Evolutionary conservation across 352 stramenopile species (phyloP), one percentile per base, ranked within the genome.

Genomic region (Blastocystis sp.): DNA sequence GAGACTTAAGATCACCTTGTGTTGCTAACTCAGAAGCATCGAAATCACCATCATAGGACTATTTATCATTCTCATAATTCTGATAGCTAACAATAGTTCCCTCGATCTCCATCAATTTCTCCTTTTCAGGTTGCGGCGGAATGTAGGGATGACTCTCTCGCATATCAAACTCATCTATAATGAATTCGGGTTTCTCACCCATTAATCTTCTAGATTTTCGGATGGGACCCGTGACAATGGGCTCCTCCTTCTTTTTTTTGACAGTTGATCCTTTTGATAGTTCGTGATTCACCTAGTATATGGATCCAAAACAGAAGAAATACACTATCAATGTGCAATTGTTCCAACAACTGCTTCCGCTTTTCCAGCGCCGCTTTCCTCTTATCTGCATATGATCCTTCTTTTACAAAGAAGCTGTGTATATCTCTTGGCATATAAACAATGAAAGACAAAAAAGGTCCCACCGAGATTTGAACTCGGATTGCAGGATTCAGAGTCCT

Each of bases 401-500:
- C 14, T 43, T 83, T 83, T 11, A 21, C n/a, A 27, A 83, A 83
- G 49, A 66, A 83, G 49, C 58, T 54, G 11, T 83, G 57, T 5
- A 83, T 83, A 67, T 67, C 71, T 49, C 65, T 83, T 4, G 43
- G 71, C 71, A 83, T 83, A 24, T 49, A 32, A 35, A 52, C 21
- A 59, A n/a, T 19, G 6, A 5, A 6, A 14, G 35, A 24, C 2
- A 61, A 39, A 80, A 80, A 43, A 49, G 49, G 51, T 66, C 29
- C 46, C 71, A 67, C 49, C 49, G 43, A 63, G 69, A 80, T 80
- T 80, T 80, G 69, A 80, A 80, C 69, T 80, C 43, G 69, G 69
- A 77, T 77, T 77, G 65, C 65, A 77, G 65, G 65, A 77, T 77
- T 77, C 65, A 77, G 65, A 77, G 65, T 77, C 65, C 65, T 77